These are phyloP conservation scores for Ajuga chamaepitys DNA, from an alignment of 257 asterid species.

Conservation along the genomic window DNA sequence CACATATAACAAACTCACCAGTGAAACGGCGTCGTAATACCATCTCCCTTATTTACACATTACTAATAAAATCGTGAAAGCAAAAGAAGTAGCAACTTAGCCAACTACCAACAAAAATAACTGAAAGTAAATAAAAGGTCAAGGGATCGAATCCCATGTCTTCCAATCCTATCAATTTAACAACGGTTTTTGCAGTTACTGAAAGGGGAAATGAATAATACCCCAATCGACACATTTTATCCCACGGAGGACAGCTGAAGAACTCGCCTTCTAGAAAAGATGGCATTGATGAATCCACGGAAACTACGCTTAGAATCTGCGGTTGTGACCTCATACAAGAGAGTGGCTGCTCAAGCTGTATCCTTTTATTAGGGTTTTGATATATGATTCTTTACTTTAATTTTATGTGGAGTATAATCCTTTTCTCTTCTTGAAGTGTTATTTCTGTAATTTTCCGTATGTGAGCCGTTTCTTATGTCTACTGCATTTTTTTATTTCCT, in stretches of 20 bases:
- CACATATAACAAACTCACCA: no score
- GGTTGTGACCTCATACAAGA: conserved; percentile 97
- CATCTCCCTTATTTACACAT: no score
- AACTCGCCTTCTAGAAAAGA: conserved; percentile 76
- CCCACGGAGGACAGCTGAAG: conserved; percentile 66
- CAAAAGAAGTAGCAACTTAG: no score
- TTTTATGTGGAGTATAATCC: not conserved
- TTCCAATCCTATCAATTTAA: no score
- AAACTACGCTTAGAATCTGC: conserved; percentile 73
- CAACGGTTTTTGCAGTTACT: conserved; percentile 9
- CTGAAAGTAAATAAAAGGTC: no score
- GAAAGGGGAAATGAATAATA: conserved; percentile 58
- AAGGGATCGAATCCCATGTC: no score
- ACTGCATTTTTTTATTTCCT: conserved; percentile 28
- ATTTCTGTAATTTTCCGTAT: not conserved
- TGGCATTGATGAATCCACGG: conserved; percentile 79
- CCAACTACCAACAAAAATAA: no score
- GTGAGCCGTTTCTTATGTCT: not conserved
- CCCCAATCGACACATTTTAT: conserved; percentile 87
- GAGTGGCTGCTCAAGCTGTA: conserved; percentile 89
- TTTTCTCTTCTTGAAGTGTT: not conserved
- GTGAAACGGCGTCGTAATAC: no score
- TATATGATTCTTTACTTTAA: not conserved
- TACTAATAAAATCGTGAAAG: no score
- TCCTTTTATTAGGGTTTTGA: conserved; percentile 34